A percentile compares a stretch with the other conserved stretches of the same genome.
Evolutionary conservation across 1,139 yeast species (phyloP).

Genomic region (Kazachstania sp.): DNA sequence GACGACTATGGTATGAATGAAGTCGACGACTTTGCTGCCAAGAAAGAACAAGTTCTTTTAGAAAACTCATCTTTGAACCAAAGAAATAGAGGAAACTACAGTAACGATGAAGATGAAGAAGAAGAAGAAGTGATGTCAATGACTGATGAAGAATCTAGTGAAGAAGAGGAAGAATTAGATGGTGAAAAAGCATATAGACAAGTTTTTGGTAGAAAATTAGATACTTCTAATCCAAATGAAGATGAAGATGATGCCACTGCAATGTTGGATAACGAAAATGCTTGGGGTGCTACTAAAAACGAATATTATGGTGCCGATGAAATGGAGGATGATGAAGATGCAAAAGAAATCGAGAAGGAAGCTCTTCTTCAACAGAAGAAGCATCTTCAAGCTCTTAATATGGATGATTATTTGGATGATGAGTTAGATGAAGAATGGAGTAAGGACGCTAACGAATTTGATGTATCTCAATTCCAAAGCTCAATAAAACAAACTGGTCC

Average conservation of each 20-base stretch:
- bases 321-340: conserved; percentile 66
- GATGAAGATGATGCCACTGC: conserved; percentile 36
- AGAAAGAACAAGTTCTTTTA: conserved; percentile 51
- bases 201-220: conserved; percentile 32
- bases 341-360: conserved; percentile 74
- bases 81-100: conserved; percentile 17
- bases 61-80: conserved; percentile 48
- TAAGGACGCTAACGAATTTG: conserved; percentile 36
- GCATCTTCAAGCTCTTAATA: conserved; percentile 69
- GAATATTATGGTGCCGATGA: conserved; percentile 83
- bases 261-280: conserved; percentile 48
- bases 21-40: conserved; percentile 64
- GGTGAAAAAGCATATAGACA: conserved; percentile 36
- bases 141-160: conserved; percentile 31
- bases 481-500: conserved; percentile 33
- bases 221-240: conserved; percentile 33
- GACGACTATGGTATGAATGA: conserved; percentile 45
- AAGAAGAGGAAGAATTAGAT: conserved; percentile 37
- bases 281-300: conserved; percentile 73
- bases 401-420: conserved; percentile 79
- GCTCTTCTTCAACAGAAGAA: conserved; percentile 82
- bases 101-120: conserved; percentile 35
- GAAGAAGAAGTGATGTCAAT: conserved; percentile 46
- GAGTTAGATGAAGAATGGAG: conserved; percentile 72
- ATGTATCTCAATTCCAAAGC: conserved; percentile 32